phyloP scores from a whole-genome alignment of 768 basidiomycete genomes.

The Termitomyces sp. region DNA sequence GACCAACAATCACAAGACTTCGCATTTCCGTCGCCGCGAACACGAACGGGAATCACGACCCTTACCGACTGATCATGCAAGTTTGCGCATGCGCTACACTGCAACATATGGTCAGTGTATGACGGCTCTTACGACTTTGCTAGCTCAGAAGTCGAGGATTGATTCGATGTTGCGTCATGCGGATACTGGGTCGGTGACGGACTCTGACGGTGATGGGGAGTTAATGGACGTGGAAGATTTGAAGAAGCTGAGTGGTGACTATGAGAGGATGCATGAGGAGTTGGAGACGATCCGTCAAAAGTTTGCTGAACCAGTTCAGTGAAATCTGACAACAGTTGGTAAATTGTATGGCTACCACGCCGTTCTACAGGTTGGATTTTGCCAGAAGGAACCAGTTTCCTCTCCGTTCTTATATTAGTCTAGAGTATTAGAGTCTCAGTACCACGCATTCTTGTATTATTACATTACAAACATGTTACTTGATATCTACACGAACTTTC shows the following conservation, averaged over 20 bases:
- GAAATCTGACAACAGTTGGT: neutral
- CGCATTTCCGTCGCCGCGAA: conserved; percentile 31
- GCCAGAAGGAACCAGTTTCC: neutral
- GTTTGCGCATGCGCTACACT: conserved; percentile 53
- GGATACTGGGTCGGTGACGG: conserved; percentile 36
- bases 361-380: neutral
- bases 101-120: conserved; percentile 53
- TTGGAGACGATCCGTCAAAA: conserved; percentile 47
- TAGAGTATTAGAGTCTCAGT: conserved; percentile 1
- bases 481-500: neutral
- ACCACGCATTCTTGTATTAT: neutral
- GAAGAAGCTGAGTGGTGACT: conserved; percentile 39
- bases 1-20: conserved; percentile 7
- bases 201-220: conserved; percentile 55
- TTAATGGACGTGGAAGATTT: conserved; percentile 55
- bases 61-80: conserved; percentile 47
- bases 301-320: conserved; percentile 24
- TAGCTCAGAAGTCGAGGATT: conserved; percentile 50
- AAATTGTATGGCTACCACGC: neutral
- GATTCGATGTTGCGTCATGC: conserved; percentile 47
- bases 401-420: neutral
- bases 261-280: conserved; percentile 51
- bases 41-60: conserved; percentile 30
- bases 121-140: conserved; percentile 41
- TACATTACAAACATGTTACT: neutral